phyloP scores from a whole-genome alignment of 345 rosid genomes.

The Populus tremula region DNA sequence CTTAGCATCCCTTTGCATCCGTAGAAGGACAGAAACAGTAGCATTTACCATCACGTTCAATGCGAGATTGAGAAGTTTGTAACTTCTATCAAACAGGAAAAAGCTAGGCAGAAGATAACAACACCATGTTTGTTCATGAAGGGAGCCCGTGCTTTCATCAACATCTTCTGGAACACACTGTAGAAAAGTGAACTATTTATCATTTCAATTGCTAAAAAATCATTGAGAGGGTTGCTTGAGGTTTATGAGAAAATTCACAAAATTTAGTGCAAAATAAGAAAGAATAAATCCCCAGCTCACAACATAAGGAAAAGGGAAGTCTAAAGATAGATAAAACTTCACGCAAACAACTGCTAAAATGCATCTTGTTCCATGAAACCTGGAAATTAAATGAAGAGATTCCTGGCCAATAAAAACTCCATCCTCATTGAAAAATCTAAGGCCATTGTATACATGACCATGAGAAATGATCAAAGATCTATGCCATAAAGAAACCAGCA shows the following conservation, averaged over 20 bases:
- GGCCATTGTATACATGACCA: not conserved
- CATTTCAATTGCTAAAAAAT: not conserved
- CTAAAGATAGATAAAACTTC: not conserved
- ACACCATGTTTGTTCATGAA: slow-evolving; percentile 20
- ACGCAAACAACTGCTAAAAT: not conserved
- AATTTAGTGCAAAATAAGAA: not conserved
- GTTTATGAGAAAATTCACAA: not conserved
- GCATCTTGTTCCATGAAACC: not conserved
- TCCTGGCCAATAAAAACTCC: not conserved
- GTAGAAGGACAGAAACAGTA: slow-evolving; percentile 48
- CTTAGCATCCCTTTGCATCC: slow-evolving; percentile 55
- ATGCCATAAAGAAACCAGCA: not conserved
- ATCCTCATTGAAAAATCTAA: not conserved
- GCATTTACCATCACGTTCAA: slow-evolving; percentile 43
- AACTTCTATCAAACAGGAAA: slow-evolving; percentile 60
- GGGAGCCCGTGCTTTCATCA: slow-evolving; percentile 25
- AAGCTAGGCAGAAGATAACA: slow-evolving; percentile 59
- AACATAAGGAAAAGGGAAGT: not conserved
- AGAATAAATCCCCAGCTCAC: not conserved
- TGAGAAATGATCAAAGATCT: not conserved
- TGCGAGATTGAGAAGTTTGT: slow-evolving; percentile 43
- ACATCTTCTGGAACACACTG: slow-evolving; percentile 54
- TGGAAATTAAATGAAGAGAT: not conserved
- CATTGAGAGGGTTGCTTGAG: not conserved
- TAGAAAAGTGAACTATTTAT: slow-evolving; percentile 19